Percentiles rank a stretch among this genome's conserved stretches.
phyloP scores from a whole-genome alignment of 306 rosid genomes.

The Pterocarpus santalinus region DNA sequence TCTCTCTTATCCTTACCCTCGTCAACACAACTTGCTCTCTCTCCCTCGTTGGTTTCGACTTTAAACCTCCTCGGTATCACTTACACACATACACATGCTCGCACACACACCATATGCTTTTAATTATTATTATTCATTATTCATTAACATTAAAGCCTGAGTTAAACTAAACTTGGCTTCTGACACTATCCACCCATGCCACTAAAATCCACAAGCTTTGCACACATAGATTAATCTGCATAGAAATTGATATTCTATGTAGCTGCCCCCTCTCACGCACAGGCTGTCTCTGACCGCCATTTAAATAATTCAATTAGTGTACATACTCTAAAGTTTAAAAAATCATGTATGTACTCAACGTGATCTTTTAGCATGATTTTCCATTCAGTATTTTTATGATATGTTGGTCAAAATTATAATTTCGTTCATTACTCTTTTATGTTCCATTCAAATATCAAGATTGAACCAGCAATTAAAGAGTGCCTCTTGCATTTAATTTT shows the following conservation, averaged over 20 bases:
- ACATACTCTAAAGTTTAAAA: slow-evolving; percentile 6
- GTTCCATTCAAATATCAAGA: slow-evolving; percentile 8
- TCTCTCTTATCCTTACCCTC: slow-evolving; percentile 32
- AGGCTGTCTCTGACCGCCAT: slow-evolving; percentile 44
- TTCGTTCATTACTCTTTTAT: background rate
- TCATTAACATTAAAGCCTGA: slow-evolving; percentile 24
- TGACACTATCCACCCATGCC: slow-evolving; percentile 63
- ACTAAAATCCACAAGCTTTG: slow-evolving; percentile 51
- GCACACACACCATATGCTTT: background rate
- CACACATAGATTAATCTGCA: slow-evolving; percentile 22
- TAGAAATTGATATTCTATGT: slow-evolving; percentile 29
- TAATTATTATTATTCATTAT: slow-evolving; percentile 18
- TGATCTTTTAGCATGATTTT: slow-evolving; percentile 32
- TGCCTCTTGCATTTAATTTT: slow-evolving; percentile 3
- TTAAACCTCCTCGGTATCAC: slow-evolving; percentile 50
- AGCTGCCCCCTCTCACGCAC: slow-evolving; percentile 28
- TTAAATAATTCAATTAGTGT: slow-evolving; percentile 25
- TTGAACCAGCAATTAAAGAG: slow-evolving; percentile 6
- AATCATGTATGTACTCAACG: slow-evolving; percentile 34
- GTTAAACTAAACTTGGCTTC: slow-evolving; percentile 41
- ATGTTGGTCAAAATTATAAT: slow-evolving; percentile 28
- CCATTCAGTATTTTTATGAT: background rate
- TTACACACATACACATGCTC: background rate
- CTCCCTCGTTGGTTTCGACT: slow-evolving; percentile 45
- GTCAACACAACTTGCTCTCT: slow-evolving; percentile 43